Conservation (phyloP, 2,329 filamentous ascomycete genomes). For the Phoma sp. region DNA sequence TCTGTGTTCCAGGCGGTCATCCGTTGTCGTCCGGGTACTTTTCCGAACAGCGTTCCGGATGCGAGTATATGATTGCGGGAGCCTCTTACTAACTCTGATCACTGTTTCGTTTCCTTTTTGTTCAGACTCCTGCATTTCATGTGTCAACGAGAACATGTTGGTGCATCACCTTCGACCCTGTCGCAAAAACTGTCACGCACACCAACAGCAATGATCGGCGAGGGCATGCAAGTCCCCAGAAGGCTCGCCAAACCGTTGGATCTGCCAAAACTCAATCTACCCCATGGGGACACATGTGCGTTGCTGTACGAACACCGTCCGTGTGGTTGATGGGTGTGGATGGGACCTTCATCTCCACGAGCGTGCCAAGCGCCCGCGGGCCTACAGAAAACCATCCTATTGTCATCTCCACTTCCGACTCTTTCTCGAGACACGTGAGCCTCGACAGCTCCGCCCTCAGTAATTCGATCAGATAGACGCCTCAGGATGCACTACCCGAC, state of each 20-base stretch:
- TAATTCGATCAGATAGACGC: constrained; percentile 1
- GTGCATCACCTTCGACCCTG: not conserved
- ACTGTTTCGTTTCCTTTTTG: not conserved
- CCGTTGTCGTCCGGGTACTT: constrained; percentile 16
- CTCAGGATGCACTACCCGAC: constrained; percentile 1
- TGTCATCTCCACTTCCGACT: constrained; percentile 2
- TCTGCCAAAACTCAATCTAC: constrained; percentile 11
- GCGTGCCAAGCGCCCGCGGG: constrained; percentile 1
- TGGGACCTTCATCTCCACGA: not conserved
- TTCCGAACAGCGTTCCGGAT: constrained; percentile 1
- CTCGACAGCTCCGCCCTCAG: not conserved
- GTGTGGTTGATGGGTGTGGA: constrained; percentile 2
- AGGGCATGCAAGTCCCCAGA: constrained; percentile 14
- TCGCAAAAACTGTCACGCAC: not conserved
- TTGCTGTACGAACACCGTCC: constrained; percentile 1
- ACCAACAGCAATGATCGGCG: not conserved
- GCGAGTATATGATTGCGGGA: not conserved
- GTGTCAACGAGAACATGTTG: not conserved
- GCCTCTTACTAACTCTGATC: not conserved
- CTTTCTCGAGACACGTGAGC: constrained; percentile 13
- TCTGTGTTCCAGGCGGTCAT: constrained; percentile 1
- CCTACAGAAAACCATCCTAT: not conserved
- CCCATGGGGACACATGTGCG: constrained; percentile 24
- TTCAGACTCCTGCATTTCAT: not conserved
- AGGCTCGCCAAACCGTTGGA: constrained; percentile 14